phyloP scores from a whole-genome alignment of 1,284 basidiomycete species.

The Filobasidium uniguttulatum region DNA sequence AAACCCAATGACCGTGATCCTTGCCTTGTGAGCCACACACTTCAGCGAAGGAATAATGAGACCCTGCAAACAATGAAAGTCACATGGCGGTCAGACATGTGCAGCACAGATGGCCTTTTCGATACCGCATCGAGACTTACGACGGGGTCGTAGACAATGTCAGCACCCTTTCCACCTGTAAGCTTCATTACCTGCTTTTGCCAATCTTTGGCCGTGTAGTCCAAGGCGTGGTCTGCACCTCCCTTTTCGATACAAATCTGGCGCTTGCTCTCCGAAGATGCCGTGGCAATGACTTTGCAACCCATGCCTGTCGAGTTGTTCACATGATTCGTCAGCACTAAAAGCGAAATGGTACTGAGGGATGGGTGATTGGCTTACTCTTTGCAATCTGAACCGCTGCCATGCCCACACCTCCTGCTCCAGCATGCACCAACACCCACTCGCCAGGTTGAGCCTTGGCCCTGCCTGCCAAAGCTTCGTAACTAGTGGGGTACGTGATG shows the following conservation, averaged over 20 bases:
- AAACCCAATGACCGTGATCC: slow-evolving; percentile 82
- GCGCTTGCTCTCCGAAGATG: slow-evolving; percentile 36
- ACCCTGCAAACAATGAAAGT: slow-evolving; percentile 15
- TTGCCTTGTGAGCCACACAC: slow-evolving; percentile 87
- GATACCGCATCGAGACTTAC: slow-evolving; percentile 35
- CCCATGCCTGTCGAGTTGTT: slow-evolving; percentile 25
- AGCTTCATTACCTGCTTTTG: slow-evolving; percentile 45
- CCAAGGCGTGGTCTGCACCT: slow-evolving; percentile 35
- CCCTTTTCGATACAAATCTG: slow-evolving; percentile 34
- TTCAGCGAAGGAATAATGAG: slow-evolving; percentile 44
- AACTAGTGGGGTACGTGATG: slow-evolving; percentile 77
- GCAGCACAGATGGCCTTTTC: no score
- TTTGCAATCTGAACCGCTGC: slow-evolving; percentile 82
- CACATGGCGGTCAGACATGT: neutral
- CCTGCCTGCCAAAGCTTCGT: slow-evolving; percentile 74
- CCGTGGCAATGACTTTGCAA: slow-evolving; percentile 41
- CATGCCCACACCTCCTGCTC: slow-evolving; percentile 78
- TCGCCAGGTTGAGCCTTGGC: slow-evolving; percentile 69
- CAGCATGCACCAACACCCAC: slow-evolving; percentile 75
- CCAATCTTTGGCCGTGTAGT: slow-evolving; percentile 38
- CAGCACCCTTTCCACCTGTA: slow-evolving; percentile 65
- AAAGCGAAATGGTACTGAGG: no score
- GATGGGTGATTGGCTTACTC: slow-evolving; percentile 22
- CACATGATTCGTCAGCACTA: slow-evolving; percentile 16
- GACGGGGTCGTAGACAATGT: slow-evolving; percentile 83